These are phyloP conservation scores for Saturnispora zaruensis DNA, from an alignment of 805 yeast species.

Conservation along the genomic window DNA sequence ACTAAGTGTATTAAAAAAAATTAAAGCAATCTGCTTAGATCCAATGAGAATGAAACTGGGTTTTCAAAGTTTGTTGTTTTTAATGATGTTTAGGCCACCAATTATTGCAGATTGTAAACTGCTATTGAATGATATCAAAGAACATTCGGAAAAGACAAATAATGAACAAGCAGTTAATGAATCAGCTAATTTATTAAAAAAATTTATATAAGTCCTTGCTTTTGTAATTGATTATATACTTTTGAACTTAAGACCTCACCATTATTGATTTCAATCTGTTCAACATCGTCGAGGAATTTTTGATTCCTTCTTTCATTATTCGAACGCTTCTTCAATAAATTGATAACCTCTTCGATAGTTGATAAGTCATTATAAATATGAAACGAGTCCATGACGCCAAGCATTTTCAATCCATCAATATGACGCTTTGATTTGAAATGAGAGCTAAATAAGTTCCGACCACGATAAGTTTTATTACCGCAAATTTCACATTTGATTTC, in stretches of 20 bases:
- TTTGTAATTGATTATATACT: constrained; percentile 76
- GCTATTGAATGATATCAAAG: constrained; percentile 40
- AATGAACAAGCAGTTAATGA: constrained; percentile 45
- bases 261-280: constrained; percentile 85
- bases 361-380: constrained; percentile 54
- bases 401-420: constrained; percentile 57
- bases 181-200: constrained; percentile 37
- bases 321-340: constrained; percentile 35
- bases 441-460: constrained; percentile 58
- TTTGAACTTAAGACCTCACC: constrained; percentile 87
- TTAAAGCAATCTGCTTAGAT: constrained; percentile 71
- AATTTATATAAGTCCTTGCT: constrained; percentile 69
- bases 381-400: constrained; percentile 54
- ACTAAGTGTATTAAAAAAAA: constrained; percentile 48
- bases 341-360: constrained; percentile 57
- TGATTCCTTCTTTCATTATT: constrained; percentile 18
- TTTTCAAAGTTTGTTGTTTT: constrained; percentile 68
- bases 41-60: constrained; percentile 80
- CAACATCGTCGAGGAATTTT: constrained; percentile 41
- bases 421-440: constrained; percentile 75
- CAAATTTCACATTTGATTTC: constrained; percentile 79
- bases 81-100: constrained; percentile 89
- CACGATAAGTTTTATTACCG: constrained; percentile 64
- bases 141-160: constrained; percentile 22
- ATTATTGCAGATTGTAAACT: constrained; percentile 47